Percentiles rank a stretch among this genome's conserved stretches.
Evolutionary conservation across 1,139 yeast genomes (phyloP).

Genomic region (Spencermartinsiella ligniputridi): DNA sequence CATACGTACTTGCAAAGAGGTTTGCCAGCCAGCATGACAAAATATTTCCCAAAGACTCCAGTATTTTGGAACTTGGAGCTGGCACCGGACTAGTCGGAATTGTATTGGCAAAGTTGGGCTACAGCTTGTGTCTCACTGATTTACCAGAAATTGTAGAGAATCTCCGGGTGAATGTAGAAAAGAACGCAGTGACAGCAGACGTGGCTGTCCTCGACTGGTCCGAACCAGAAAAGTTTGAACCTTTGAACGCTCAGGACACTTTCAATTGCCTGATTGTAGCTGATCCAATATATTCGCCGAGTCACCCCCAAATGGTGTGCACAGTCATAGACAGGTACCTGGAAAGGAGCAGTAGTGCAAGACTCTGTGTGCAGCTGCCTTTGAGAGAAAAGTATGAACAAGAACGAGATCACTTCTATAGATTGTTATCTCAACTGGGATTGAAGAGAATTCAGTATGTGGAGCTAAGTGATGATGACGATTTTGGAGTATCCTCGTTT

Average conservation of each 20-base stretch:
- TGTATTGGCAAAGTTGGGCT: constrained; percentile 47
- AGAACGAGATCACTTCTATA: constrained; percentile 62
- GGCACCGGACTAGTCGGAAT: constrained; percentile 94
- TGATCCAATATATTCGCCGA: constrained; percentile 82
- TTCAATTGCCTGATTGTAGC: constrained; percentile 66
- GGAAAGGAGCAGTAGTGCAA: constrained; percentile 31
- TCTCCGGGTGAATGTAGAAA: constrained; percentile 49
- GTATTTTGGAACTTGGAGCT: constrained; percentile 78
- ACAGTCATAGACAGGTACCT: constrained; percentile 48
- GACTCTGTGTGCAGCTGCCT: constrained; percentile 66
- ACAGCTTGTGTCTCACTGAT: constrained; percentile 63
- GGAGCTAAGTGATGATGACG: constrained; percentile 68
- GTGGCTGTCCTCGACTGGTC: constrained; percentile 76
- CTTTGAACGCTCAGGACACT: constrained; percentile 17
- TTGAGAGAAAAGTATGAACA: constrained; percentile 59
- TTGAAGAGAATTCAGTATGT: constrained; percentile 28
- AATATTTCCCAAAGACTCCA: constrained; percentile 25
- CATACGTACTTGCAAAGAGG: constrained; percentile 62
- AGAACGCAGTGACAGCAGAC: constrained; percentile 41
- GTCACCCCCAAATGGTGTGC: constrained; percentile 73
- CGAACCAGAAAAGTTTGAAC: constrained; percentile 38
- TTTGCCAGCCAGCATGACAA: constrained; percentile 34
- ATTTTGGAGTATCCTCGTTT: constrained; percentile 72
- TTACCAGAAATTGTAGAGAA: constrained; percentile 72
- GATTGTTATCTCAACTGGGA: constrained; percentile 40